A percentile compares a stretch with the other conserved stretches of the same genome.
These are phyloP conservation scores for Paraconiothyrium sp. DNA, from an alignment of 2,329 filamentous ascomycete species.

Conservation along the genomic window DNA sequence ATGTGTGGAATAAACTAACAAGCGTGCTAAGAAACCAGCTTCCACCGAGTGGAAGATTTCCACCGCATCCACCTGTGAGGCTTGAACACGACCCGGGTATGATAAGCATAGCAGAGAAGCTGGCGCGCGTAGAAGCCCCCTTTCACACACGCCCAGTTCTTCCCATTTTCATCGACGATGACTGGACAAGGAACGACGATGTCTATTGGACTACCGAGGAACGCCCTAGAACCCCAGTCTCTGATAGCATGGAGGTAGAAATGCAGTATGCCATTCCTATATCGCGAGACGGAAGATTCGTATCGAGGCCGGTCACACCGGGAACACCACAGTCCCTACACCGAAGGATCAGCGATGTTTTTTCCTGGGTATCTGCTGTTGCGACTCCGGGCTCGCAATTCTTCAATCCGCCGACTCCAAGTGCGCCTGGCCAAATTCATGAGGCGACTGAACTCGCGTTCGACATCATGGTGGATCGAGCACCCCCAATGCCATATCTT, in stretches of 20 bases:
- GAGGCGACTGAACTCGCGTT: not conserved
- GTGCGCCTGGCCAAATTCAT: not conserved
- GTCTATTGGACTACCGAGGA: slow-evolving; percentile 33
- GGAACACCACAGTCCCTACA: slow-evolving; percentile 15
- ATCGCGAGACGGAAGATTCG: not conserved
- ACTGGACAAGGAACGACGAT: slow-evolving; percentile 40
- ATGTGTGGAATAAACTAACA: slow-evolving; percentile 29
- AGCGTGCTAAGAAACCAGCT: slow-evolving; percentile 22
- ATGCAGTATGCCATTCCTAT: slow-evolving; percentile 8
- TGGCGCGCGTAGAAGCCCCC: slow-evolving; percentile 28
- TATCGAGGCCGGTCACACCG: not conserved
- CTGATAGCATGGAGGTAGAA: not conserved
- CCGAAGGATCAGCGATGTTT: slow-evolving; percentile 18
- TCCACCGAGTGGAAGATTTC: slow-evolving; percentile 32
- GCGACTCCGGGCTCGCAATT: not conserved
- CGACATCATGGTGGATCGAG: not conserved
- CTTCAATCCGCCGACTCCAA: not conserved
- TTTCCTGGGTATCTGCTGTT: slow-evolving; percentile 17
- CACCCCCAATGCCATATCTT: not conserved
- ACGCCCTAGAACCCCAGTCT: slow-evolving; percentile 1
- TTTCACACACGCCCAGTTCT: not conserved
- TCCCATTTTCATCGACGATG: slow-evolving; percentile 32
- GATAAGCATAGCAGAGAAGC: slow-evolving; percentile 34
- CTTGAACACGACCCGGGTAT: slow-evolving; percentile 4
- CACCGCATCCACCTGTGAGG: slow-evolving; percentile 29